Evolutionary conservation across 2,329 filamentous ascomycete genomes (phyloP).

Genomic region (Beauveria medogensis): DNA sequence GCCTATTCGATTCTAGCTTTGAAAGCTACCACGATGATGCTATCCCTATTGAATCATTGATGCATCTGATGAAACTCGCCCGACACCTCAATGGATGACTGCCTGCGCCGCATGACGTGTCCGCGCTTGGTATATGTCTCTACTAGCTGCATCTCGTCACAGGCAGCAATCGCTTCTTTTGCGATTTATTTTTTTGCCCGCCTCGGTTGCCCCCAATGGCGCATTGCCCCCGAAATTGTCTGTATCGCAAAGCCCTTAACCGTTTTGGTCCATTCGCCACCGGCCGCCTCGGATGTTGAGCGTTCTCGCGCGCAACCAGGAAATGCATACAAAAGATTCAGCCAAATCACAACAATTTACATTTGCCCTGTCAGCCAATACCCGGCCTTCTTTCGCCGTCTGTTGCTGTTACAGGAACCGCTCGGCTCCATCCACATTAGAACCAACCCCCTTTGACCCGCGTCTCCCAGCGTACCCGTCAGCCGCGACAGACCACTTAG

Average conservation of each 20-base stretch:
- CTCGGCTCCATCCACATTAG: not conserved
- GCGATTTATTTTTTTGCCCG: not conserved
- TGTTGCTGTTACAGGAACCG: not conserved
- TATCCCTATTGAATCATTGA: not conserved
- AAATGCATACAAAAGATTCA: not conserved
- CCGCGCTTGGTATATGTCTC: not conserved
- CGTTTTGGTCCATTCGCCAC: not conserved
- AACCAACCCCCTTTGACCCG: not conserved
- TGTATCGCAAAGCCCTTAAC: not conserved
- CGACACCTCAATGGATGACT: not conserved
- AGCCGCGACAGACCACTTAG: slow-evolving; percentile 1
- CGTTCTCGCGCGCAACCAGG: not conserved
- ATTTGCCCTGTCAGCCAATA: not conserved
- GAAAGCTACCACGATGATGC: not conserved
- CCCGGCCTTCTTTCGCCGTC: not conserved
- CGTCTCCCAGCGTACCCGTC: slow-evolving; percentile 8
- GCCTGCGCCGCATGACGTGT: slow-evolving; percentile 3
- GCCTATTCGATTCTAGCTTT: not conserved
- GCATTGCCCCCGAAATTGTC: slow-evolving; percentile 2
- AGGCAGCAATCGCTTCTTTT: not conserved
- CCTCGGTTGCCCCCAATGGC: not conserved
- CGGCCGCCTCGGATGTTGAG: not conserved
- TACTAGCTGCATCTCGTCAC: not conserved
- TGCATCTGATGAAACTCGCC: not conserved
- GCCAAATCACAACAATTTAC: not conserved